Conservation (phyloP, 2,329 filamentous ascomycete species). For the Pseudogymnoascus sp. region DNA sequence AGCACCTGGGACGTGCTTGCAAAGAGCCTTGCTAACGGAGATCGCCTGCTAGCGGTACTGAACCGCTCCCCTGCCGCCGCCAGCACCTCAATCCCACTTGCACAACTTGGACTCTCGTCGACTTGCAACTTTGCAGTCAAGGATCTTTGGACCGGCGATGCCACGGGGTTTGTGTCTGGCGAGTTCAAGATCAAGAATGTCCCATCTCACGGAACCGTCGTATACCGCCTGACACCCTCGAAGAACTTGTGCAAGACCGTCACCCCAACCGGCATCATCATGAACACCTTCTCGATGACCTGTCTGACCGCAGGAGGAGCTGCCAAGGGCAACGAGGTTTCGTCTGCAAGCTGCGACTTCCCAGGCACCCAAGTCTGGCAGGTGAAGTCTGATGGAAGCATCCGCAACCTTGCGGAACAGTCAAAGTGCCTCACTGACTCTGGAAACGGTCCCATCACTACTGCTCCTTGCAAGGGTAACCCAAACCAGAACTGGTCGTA, state of each 20-base stretch:
- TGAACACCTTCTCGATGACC: constrained; percentile 38
- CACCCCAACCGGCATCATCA: constrained; percentile 39
- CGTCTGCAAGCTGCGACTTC: constrained; percentile 32
- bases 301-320: constrained; percentile 29
- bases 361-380: constrained; percentile 36
- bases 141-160: constrained; percentile 36
- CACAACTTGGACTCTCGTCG: constrained; percentile 20
- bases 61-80: constrained; percentile 32
- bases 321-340: constrained; percentile 24
- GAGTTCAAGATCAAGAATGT: constrained; percentile 30
- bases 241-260: constrained; percentile 19
- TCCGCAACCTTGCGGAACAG: constrained; percentile 31
- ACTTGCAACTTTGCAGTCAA: constrained; percentile 23
- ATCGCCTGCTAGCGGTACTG: constrained; percentile 38
- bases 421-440: constrained; percentile 4
- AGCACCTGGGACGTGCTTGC: constrained; percentile 34
- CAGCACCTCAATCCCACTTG: constrained; percentile 26
- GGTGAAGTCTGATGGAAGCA: constrained; percentile 25
- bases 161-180: constrained; percentile 23
- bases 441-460: constrained; percentile 27
- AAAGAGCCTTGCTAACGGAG: constrained; percentile 36
- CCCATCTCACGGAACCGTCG: constrained; percentile 27
- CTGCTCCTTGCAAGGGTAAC: constrained; percentile 17
- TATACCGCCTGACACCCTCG: constrained; percentile 34
- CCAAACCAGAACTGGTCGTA: constrained; percentile 35